Base-by-base conservation (phyloP, 495 filamentous ascomycete species). In the Polyplosphaeria fusca region DNA sequence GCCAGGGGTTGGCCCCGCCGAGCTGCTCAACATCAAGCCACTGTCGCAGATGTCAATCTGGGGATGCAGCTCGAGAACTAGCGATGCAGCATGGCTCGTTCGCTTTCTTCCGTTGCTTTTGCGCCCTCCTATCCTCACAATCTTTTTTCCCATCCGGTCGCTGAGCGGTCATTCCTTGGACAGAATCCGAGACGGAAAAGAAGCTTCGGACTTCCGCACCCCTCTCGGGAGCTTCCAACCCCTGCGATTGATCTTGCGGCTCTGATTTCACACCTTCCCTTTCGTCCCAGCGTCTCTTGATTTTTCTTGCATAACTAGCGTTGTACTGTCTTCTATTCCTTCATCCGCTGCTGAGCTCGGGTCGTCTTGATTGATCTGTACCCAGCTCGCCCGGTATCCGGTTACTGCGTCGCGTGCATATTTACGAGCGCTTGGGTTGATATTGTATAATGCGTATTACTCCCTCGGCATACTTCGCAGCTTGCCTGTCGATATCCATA, bases 331-430 rank as follows among this genome's bases (percentile, higher is more conserved):
- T 48, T 18, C 48, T 3, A 20, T 51, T 20, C 16, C 4, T 47
- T 23, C 16, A 28, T 18, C 24, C 22, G n/a, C 28, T 27, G 3
- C 19, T 47, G 1, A 25, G 40, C 14, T 23, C 30, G 26, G 57
- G 50, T 54, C 57, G 35, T 53, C 56, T 59, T 59, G 20, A 59
- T 40, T 59, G 56, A 52, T 52, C 1, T 47, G 47, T 27, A 59
- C 56, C 40, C 47, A 35, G 56, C 47, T 46, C 13, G 12, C 7
- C 4, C 1, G 13, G 7, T n/a, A 5, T 40, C 25, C 18, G 4
- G 22, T 22, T 9, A 16, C 23, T 25, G 20, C 28, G 19, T 37
- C 14, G 4, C 19, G 20, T n/a, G n/a, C n/a, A n/a, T n/a, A n/a
- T n/a, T n/a, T n/a, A n/a, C n/a, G n/a, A n/a, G n/a, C n/a, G n/a